Evolutionary conservation across 2,329 filamentous ascomycete species (phyloP).

Genomic region (Cladobotryum protrusum): DNA sequence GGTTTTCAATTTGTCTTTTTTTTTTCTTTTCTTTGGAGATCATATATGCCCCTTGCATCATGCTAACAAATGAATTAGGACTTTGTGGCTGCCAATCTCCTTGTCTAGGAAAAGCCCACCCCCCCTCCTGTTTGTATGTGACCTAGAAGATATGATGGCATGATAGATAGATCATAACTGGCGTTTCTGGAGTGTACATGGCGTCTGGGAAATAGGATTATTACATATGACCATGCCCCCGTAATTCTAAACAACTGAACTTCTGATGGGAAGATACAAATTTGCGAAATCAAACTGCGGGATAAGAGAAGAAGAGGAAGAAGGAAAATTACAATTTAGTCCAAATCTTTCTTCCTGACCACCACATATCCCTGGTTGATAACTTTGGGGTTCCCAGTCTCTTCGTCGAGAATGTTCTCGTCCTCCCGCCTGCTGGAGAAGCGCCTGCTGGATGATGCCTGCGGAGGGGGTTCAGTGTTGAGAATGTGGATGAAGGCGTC

Average conservation of each 20-base stretch:
- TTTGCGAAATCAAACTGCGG: not conserved
- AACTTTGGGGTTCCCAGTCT: conserved; percentile 38
- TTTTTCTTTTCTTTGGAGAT: not conserved
- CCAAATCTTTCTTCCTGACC: conserved; percentile 46
- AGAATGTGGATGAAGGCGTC: conserved; percentile 45
- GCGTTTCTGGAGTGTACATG: conserved; percentile 5
- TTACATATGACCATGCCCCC: not conserved
- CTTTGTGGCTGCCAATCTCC: conserved; percentile 50
- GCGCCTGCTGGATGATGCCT: not conserved
- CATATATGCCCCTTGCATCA: not conserved
- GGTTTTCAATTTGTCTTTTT: conserved; percentile 3
- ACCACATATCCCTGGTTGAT: conserved; percentile 50
- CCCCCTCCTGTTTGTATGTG: no score
- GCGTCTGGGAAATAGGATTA: conserved; percentile 7
- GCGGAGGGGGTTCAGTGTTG: conserved; percentile 18
- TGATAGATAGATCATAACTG: not conserved
- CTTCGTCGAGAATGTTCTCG: conserved; percentile 40
- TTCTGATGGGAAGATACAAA: not conserved
- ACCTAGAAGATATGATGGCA: no score
- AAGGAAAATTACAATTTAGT: conserved; percentile 23
- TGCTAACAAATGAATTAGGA: conserved; percentile 31
- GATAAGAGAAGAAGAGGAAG: not conserved
- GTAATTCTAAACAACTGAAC: not conserved
- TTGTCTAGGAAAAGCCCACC: conserved; percentile 21
- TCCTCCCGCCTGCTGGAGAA: conserved; percentile 30